These are phyloP conservation scores for Lactarius hengduanensis DNA, from an alignment of 768 basidiomycete genomes.

Conservation along the genomic window DNA sequence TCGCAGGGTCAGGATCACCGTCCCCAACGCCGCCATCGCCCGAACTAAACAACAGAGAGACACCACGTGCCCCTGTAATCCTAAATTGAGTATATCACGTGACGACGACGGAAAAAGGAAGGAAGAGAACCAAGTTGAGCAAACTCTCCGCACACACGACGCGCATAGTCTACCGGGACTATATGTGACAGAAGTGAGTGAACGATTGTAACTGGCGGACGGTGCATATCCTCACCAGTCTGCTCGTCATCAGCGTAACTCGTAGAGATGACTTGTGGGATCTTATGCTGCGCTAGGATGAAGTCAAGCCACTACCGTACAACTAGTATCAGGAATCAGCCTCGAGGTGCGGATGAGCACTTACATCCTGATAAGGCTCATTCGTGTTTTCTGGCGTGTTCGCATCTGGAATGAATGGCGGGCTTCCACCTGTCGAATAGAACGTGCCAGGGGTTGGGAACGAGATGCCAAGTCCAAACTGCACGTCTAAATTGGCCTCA, in stretches of 20 bases:
- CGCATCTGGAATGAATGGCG: slow-evolving; percentile 54
- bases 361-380: slow-evolving; percentile 48
- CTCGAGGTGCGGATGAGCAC: slow-evolving; percentile 23
- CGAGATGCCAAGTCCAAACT: slow-evolving; percentile 64
- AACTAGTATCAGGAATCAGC: not conserved
- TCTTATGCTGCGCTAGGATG: slow-evolving; percentile 43
- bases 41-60: slow-evolving; percentile 65
- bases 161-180: slow-evolving; percentile 60
- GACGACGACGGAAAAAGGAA: not conserved
- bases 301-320: slow-evolving; percentile 60
- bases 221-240: slow-evolving; percentile 42
- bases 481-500: slow-evolving; percentile 68
- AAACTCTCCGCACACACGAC: slow-evolving; percentile 56
- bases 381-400: slow-evolving; percentile 43
- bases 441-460: slow-evolving; percentile 59
- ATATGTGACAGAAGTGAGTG: slow-evolving; percentile 1
- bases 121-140: slow-evolving; percentile 55
- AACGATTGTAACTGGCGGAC: slow-evolving; percentile 40
- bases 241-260: slow-evolving; percentile 76
- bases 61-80: slow-evolving; percentile 55
- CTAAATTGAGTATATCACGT: not conserved
- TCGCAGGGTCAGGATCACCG: slow-evolving; percentile 51
- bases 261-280: slow-evolving; percentile 64
- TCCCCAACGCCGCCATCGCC: slow-evolving; percentile 75
- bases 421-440: slow-evolving; percentile 60